Conservation (phyloP, 169 alveolate genomes). For the Eimeria necatrix region DNA sequence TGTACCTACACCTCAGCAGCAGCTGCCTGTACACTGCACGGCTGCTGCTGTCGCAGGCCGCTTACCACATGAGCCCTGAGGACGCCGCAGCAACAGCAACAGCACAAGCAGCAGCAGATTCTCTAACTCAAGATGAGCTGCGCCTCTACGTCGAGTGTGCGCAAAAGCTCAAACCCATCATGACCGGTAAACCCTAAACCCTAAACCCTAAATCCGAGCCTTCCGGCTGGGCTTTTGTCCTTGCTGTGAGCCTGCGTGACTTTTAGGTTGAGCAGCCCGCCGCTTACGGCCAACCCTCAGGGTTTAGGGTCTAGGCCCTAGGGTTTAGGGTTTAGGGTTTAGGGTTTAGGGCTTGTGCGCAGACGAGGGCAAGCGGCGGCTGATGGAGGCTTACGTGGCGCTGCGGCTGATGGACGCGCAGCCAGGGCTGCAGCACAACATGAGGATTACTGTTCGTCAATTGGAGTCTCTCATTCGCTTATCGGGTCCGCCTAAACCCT, state of each 20-base stretch:
- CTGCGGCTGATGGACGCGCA: conserved; percentile 70
- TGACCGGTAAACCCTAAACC: conserved; percentile 67
- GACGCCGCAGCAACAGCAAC: not conserved
- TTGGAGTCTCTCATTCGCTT: conserved; percentile 98
- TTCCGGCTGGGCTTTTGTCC: not conserved
- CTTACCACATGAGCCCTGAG: conserved; percentile 60
- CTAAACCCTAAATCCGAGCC: not conserved
- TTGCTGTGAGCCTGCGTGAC: not conserved
- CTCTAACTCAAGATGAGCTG: conserved; percentile 69
- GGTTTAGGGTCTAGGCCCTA: not conserved
- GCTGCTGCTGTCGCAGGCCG: not conserved
- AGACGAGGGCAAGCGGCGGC: conserved; percentile 73
- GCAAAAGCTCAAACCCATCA: conserved; percentile 70
- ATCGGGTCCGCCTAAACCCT: conserved; percentile 47
- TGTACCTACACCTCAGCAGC: too few relatives aligned
- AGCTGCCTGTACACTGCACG: too few relatives aligned
- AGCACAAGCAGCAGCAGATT: conserved; percentile 45
- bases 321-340: conserved; percentile 21
- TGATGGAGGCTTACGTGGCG: conserved; percentile 68
- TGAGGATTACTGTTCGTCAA: conserved; percentile 97
- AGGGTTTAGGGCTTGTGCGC: not conserved
- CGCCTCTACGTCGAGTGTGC: conserved; percentile 75
- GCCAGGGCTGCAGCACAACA: conserved; percentile 92
- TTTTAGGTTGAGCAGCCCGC: not conserved
- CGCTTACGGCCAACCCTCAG: not conserved